phyloP scores from a whole-genome alignment of 495 filamentous ascomycete species.

The Penicillium argentinense region DNA sequence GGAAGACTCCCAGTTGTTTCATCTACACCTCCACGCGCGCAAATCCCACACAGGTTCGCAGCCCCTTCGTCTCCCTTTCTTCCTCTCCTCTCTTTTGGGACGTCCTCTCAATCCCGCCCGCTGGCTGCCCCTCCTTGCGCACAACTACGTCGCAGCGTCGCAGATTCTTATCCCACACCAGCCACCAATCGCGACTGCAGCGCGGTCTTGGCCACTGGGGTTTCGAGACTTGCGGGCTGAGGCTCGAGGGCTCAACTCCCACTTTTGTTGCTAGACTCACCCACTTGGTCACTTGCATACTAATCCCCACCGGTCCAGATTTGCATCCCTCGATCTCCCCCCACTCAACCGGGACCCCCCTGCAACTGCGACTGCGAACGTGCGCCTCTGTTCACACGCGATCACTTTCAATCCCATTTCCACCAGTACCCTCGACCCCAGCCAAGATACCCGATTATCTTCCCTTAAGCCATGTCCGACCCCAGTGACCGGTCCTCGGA shows the following conservation, averaged over 20 bases:
- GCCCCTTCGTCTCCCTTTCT: background rate
- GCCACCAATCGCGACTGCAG: background rate
- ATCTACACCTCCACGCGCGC: background rate
- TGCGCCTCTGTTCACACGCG: constrained; percentile 6
- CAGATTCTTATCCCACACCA: constrained; percentile 15
- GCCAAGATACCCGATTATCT: background rate
- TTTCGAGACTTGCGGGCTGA: background rate
- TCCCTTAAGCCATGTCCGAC: constrained; percentile 22
- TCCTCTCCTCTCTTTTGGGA: too few species aligned
- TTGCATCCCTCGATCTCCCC: constrained; percentile 17
- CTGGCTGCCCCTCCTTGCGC: constrained; percentile 11
- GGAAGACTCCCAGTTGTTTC: background rate
- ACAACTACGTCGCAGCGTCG: background rate
- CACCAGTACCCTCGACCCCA: background rate
- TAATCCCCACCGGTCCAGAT: constrained; percentile 30
- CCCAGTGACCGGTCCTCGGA: constrained; percentile 30
- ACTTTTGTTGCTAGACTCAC: background rate
- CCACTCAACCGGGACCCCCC: constrained; percentile 21
- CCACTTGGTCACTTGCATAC: constrained; percentile 16
- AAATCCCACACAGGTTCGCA: background rate
- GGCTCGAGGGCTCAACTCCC: background rate
- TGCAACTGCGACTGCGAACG: constrained; percentile 11
- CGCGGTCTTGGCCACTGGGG: background rate
- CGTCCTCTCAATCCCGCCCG: too few species aligned
- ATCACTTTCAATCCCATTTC: background rate